A percentile compares a stretch with the other conserved stretches of the same genome.
Conservation (phyloP, 2,329 filamentous ascomycete species). For the Lasiodiplodia citricola region DNA sequence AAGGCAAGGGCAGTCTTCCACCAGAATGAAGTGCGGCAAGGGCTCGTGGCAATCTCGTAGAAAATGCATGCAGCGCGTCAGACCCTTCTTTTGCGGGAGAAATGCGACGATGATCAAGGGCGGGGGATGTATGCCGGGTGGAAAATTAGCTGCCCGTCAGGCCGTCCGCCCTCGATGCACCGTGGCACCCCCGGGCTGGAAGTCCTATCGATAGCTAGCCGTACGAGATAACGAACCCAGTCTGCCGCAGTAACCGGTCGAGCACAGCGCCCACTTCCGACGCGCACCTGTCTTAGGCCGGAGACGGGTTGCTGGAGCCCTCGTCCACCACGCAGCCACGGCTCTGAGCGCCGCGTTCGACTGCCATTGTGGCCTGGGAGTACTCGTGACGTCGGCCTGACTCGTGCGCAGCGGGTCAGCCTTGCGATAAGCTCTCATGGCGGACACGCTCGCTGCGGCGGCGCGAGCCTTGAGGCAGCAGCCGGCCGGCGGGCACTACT, state of each 20-base stretch:
- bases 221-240: conserved; percentile 6
- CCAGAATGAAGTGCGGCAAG: conserved; percentile 12
- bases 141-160: conserved; percentile 8
- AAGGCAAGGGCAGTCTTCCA: conserved; percentile 12
- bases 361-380: conserved; percentile 8
- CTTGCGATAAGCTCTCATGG: conserved; percentile 18
- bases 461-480: conserved; percentile 14
- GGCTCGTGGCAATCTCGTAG: conserved; percentile 1
- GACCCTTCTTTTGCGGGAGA: conserved; percentile 11
- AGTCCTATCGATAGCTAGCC: conserved; percentile 7
- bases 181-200: neutral
- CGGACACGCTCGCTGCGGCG: conserved; percentile 6
- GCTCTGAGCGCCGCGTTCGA: neutral
- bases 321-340: neutral
- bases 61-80: conserved; percentile 8
- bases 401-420: conserved; percentile 12
- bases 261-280: neutral
- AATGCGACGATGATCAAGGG: conserved; percentile 3
- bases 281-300: neutral
- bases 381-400: conserved; percentile 6
- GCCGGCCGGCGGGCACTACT: conserved; percentile 2
- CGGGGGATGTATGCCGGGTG: neutral
- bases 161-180: neutral
- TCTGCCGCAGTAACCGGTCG: neutral
- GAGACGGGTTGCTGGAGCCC: conserved; percentile 2